Percentiles rank a stretch among this genome's conserved stretches.
Conservation (phyloP, 768 basidiomycete species). For the Hericium coralloides region DNA sequence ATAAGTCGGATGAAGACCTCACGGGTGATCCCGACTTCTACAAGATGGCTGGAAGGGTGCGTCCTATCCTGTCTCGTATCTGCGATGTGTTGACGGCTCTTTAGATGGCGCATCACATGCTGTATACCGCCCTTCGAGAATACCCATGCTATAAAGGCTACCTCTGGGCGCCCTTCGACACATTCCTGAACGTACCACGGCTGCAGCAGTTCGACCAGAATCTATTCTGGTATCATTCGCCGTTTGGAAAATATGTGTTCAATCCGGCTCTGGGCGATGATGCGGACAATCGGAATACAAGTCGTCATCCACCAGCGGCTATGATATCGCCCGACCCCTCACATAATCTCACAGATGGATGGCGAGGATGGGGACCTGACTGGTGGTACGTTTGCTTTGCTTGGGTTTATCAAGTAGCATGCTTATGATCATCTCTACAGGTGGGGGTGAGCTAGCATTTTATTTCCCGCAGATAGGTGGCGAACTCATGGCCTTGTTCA, state of each 20-base stretch:
- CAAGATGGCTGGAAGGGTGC: slow-evolving; percentile 36
- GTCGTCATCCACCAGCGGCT: slow-evolving; percentile 30
- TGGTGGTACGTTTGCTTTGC: slow-evolving; percentile 30
- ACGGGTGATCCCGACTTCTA: slow-evolving; percentile 22
- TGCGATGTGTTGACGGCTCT: background rate
- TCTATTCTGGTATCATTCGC: slow-evolving; percentile 42
- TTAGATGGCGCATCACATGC: slow-evolving; percentile 44
- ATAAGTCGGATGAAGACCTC: slow-evolving; percentile 35
- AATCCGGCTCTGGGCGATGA: slow-evolving; percentile 26
- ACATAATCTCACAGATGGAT: slow-evolving; percentile 28
- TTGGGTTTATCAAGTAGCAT: background rate
- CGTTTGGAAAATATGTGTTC: slow-evolving; percentile 33
- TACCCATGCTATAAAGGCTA: slow-evolving; percentile 40
- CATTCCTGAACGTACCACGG: slow-evolving; percentile 40
- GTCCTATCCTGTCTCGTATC: slow-evolving; percentile 6
- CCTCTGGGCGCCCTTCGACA: slow-evolving; percentile 45
- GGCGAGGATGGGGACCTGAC: slow-evolving; percentile 31
- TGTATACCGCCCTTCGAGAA: slow-evolving; percentile 36
- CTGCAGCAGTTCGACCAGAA: slow-evolving; percentile 36
- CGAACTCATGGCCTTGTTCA: slow-evolving; percentile 2
- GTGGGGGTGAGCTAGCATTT: slow-evolving; percentile 13
- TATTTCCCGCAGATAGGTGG: background rate
- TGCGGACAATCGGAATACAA: slow-evolving; percentile 8
- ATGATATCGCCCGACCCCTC: slow-evolving; percentile 33
- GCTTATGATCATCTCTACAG: slow-evolving; percentile 1